phyloP scores from a whole-genome alignment of 2,329 filamentous ascomycete species.

The Zymoseptoria crescenta region DNA sequence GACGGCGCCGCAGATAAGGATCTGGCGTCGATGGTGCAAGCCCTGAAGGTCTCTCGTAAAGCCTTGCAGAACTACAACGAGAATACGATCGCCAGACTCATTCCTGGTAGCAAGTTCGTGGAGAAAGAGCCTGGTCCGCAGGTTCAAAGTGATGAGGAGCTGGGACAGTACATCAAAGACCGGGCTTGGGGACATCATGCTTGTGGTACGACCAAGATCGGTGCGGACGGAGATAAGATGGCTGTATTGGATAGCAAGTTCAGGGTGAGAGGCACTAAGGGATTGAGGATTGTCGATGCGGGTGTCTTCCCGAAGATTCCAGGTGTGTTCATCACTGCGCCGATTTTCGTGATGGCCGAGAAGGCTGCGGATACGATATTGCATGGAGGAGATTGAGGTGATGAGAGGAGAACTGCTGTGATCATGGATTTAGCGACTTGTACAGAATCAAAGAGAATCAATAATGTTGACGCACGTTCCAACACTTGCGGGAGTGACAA shows the following conservation, averaged over 20 bases:
- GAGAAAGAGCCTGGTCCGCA: slow-evolving; percentile 37
- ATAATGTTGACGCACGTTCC: too few species aligned
- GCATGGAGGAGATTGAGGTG: slow-evolving; percentile 1
- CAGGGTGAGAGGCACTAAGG: slow-evolving; percentile 10
- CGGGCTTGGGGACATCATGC: slow-evolving; percentile 50
- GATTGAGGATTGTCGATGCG: slow-evolving; percentile 20
- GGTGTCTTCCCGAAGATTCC: slow-evolving; percentile 45
- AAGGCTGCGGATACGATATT: slow-evolving; percentile 54
- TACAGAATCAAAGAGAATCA: background rate
- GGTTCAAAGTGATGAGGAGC: slow-evolving; percentile 36
- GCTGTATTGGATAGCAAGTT: slow-evolving; percentile 14
- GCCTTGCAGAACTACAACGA: slow-evolving; percentile 8
- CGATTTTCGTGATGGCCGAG: slow-evolving; percentile 51
- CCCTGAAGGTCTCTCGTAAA: slow-evolving; percentile 21
- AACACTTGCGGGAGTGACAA: too few species aligned
- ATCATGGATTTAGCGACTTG: background rate
- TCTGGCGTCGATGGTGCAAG: slow-evolving; percentile 47
- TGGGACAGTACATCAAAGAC: slow-evolving; percentile 40
- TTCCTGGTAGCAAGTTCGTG: slow-evolving; percentile 14
- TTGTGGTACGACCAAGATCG: slow-evolving; percentile 48
- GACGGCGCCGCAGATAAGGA: slow-evolving; percentile 36
- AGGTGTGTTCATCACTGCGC: slow-evolving; percentile 46
- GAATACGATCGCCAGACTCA: slow-evolving; percentile 1
- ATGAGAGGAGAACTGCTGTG: background rate
- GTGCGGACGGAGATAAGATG: slow-evolving; percentile 26